Conservation (phyloP, 2,329 filamentous ascomycete species). For the Phoma sp. region DNA sequence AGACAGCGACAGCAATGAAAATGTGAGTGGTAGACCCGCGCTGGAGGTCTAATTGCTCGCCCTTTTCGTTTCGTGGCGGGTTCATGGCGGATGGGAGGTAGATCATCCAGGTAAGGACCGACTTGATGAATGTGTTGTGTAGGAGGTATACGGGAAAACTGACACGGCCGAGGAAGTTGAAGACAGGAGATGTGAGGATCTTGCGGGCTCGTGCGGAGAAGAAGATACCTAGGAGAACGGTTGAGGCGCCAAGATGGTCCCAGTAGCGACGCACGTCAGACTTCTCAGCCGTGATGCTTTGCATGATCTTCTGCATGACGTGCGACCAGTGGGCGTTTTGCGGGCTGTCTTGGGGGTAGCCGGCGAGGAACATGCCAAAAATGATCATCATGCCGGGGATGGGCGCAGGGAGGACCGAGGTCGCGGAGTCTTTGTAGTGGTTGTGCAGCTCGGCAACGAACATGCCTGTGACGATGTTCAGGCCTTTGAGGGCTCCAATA, state of each 20-base stretch:
- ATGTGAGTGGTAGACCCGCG: conserved; percentile 43
- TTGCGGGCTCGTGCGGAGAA: conserved; percentile 61
- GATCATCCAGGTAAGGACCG: conserved; percentile 67
- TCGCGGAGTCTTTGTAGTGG: conserved; percentile 58
- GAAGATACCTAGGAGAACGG: conserved; percentile 61
- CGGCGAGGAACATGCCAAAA: conserved; percentile 64
- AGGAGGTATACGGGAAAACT: conserved; percentile 71
- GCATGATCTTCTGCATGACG: conserved; percentile 54
- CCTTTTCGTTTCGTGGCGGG: conserved; percentile 45
- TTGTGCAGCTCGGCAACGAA: conserved; percentile 68
- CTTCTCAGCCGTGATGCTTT: conserved; percentile 56
- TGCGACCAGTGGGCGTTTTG: conserved; percentile 64
- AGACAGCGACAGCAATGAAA: conserved; percentile 43
- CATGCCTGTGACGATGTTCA: conserved; percentile 69
- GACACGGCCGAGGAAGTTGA: conserved; percentile 69
- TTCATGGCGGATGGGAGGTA: conserved; percentile 53
- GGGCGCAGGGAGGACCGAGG: conserved; percentile 56
- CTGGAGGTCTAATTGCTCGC: conserved; percentile 45
- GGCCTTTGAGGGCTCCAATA: conserved; percentile 50
- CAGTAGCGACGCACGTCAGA: conserved; percentile 60
- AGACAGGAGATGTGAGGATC: conserved; percentile 61
- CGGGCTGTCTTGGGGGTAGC: conserved; percentile 64
- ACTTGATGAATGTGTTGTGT: conserved; percentile 68
- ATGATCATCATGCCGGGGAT: conserved; percentile 60
- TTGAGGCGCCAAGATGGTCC: conserved; percentile 58